phyloP scores from a whole-genome alignment of 345 rosid species.

The Populus pruinosa region DNA sequence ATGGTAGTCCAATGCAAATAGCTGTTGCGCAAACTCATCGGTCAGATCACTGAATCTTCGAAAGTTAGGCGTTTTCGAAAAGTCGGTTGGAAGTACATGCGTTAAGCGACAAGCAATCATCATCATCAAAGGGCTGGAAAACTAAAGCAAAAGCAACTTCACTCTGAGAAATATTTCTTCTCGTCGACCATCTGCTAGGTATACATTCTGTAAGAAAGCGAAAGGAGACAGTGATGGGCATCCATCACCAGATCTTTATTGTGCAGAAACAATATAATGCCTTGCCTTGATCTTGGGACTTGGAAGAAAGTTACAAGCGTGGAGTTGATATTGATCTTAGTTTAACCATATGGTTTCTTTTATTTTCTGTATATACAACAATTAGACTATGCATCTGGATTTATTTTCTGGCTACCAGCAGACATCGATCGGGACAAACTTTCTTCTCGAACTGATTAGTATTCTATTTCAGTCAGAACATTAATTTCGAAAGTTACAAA shows the following conservation, averaged over 20 bases:
- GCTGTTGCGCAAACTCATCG: background rate
- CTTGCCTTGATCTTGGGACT: no score
- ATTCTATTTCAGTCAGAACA: no score
- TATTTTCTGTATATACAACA: no score
- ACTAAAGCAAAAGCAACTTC: constrained; percentile 1
- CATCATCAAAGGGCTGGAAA: background rate
- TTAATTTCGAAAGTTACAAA: no score
- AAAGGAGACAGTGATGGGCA: background rate
- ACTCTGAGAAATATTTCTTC: background rate
- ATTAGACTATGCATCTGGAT: no score
- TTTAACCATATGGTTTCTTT: no score
- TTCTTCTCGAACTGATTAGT: no score
- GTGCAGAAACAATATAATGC: background rate
- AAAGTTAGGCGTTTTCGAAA: background rate
- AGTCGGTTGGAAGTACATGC: background rate
- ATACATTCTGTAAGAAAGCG: background rate
- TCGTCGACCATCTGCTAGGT: background rate
- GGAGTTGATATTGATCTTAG: no score
- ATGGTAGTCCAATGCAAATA: background rate
- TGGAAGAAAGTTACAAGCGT: no score
- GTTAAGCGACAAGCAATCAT: constrained; percentile 2
- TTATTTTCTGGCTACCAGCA: no score
- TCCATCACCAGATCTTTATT: background rate
- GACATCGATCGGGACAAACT: no score
- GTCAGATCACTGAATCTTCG: background rate